phyloP scores from a whole-genome alignment of 495 filamentous ascomycete species.

The Durotheca rogersii region DNA sequence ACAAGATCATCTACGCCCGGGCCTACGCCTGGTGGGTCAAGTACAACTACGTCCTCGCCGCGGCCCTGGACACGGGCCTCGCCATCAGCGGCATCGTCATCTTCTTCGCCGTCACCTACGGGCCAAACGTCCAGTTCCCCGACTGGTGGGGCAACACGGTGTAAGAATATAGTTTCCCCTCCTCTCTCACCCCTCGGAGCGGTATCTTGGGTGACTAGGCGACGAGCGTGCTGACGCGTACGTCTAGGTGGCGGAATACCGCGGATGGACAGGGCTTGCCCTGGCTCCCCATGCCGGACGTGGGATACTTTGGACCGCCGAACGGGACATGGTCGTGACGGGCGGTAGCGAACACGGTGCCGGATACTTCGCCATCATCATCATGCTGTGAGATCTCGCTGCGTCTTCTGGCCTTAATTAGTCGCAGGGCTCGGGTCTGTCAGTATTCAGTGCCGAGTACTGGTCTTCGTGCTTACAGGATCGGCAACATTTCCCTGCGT shows the following conservation, averaged over 20 bases:
- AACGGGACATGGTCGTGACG: conserved; percentile 45
- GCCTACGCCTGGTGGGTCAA: conserved; percentile 47
- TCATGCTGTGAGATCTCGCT: too few relatives aligned
- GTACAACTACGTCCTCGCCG: conserved; percentile 39
- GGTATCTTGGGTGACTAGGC: neutral
- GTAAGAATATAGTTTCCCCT: conserved; percentile 22
- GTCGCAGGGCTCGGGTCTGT: too few relatives aligned
- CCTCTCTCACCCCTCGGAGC: neutral
- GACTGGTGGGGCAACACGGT: conserved; percentile 38
- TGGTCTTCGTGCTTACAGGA: too few relatives aligned
- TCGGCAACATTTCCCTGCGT: too few relatives aligned
- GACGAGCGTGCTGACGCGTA: conserved; percentile 5
- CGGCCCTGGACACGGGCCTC: conserved; percentile 32
- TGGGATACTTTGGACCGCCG: conserved; percentile 47
- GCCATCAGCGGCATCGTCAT: conserved; percentile 38
- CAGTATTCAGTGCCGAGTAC: too few relatives aligned
- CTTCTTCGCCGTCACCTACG: conserved; percentile 38
- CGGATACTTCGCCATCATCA: too few relatives aligned
- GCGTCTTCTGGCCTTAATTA: too few relatives aligned
- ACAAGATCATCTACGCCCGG: conserved; percentile 41
- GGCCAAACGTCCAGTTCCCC: conserved; percentile 31
- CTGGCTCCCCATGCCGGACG: conserved; percentile 43
- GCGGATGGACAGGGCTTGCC: conserved; percentile 47
- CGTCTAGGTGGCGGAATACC: conserved; percentile 46
- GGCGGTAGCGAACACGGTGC: too few relatives aligned